Conservation (phyloP, 441 rosid species). For the Cnidoscolus chayamansa region DNA sequence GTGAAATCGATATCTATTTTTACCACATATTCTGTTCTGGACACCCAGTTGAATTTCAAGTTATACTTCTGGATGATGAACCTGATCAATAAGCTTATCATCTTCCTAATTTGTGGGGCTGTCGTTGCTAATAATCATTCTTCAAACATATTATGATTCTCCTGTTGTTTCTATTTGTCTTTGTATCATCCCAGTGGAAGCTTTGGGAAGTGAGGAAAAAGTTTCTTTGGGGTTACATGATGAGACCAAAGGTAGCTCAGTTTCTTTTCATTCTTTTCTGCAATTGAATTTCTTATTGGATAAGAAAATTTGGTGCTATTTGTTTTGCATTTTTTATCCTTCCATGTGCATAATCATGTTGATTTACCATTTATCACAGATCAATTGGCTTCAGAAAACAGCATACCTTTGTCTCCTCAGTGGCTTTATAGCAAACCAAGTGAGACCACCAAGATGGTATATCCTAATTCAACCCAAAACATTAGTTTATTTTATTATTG, state of each 20-base stretch:
- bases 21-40: too few species aligned
- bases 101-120: neutral
- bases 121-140: too few species aligned
- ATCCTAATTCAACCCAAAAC: neutral
- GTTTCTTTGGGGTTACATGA: constrained; percentile 30
- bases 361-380: constrained; percentile 39
- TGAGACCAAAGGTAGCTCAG: constrained; percentile 46
- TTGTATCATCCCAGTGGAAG: constrained; percentile 32
- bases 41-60: neutral
- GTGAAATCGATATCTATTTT: neutral
- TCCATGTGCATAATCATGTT: neutral
- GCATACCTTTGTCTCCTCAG: constrained; percentile 89
- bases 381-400: constrained; percentile 59
- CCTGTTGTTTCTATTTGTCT: neutral
- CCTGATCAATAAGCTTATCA: neutral
- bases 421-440: constrained; percentile 84
- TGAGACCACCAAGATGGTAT: constrained; percentile 62
- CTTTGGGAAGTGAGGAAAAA: constrained; percentile 44
- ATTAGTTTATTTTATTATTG: neutral
- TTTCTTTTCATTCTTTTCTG: neutral
- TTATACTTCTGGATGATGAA: neutral
- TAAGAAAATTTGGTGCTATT: neutral
- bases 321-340: neutral
- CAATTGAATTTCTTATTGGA: constrained; percentile 3
- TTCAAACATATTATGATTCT: neutral